phyloP scores from a whole-genome alignment of 768 basidiomycete genomes.

The Favolaschia claudopus region DNA sequence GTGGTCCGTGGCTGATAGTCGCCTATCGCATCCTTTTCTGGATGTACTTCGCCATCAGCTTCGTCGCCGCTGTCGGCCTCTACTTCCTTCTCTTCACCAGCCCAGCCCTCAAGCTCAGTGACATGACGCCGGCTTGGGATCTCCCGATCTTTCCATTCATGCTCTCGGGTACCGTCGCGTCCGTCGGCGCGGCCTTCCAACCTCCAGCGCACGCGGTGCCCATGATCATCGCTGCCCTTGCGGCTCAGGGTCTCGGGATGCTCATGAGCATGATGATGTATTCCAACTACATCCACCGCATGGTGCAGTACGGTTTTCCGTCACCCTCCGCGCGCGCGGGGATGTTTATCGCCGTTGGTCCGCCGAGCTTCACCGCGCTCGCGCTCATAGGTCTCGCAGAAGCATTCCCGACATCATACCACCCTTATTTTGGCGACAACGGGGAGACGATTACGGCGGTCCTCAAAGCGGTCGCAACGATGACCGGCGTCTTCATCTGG shows the following conservation, averaged over 20 bases:
- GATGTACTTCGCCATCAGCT: neutral
- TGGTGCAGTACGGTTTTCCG: conserved; percentile 4
- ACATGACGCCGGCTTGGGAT: conserved; percentile 8
- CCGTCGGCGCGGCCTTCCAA: neutral
- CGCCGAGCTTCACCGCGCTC: conserved; percentile 3
- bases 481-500: neutral
- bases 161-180: conserved; percentile 2
- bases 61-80: neutral
- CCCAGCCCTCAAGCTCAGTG: conserved; percentile 2
- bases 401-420: neutral
- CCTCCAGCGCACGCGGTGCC: conserved; percentile 1
- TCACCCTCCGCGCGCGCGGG: neutral
- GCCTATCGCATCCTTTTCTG: neutral
- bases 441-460: neutral
- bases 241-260: conserved; percentile 5
- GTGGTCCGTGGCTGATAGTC: neutral
- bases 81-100: conserved; percentile 7
- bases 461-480: neutral
- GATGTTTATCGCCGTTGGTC: conserved; percentile 3
- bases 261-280: neutral
- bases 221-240: neutral
- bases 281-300: conserved; percentile 3
- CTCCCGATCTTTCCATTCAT: conserved; percentile 6
- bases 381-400: conserved; percentile 1
- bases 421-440: neutral